Evolutionary conservation across 306 rosid species (phyloP).

Genomic region (Inga laurina): DNA sequence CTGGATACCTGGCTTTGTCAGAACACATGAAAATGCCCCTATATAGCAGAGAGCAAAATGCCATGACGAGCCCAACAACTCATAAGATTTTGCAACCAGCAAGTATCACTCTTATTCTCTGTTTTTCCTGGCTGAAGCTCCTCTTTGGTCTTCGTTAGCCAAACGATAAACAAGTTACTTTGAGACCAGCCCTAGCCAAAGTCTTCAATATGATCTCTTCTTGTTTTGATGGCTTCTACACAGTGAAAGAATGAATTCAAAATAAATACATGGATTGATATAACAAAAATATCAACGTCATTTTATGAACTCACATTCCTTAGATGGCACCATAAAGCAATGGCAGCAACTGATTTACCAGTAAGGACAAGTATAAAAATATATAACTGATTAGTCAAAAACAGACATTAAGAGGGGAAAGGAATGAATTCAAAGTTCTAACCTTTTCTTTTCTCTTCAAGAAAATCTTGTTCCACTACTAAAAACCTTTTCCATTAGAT

Average conservation of each 20-base stretch:
- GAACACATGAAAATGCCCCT: background rate
- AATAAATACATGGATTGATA: background rate
- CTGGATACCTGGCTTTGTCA: conserved; percentile 23
- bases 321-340: background rate
- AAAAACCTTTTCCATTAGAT: too few relatives aligned
- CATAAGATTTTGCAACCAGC: background rate
- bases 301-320: background rate
- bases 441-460: too few relatives aligned
- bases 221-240: background rate
- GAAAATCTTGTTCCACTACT: too few relatives aligned
- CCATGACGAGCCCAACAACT: background rate
- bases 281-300: too few relatives aligned
- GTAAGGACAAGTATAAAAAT: background rate
- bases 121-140: background rate
- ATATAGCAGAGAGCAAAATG: conserved; percentile 5
- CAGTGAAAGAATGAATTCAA: background rate
- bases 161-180: background rate
- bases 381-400: background rate
- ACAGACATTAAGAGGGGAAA: background rate
- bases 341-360: background rate
- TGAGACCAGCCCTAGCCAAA: background rate
- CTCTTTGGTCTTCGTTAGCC: background rate
- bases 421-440: too few relatives aligned
- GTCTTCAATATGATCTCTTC: background rate
- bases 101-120: background rate